Evolutionary conservation across 1,284 basidiomycete species (phyloP).

Genomic region (Ceratobasidium sp.): DNA sequence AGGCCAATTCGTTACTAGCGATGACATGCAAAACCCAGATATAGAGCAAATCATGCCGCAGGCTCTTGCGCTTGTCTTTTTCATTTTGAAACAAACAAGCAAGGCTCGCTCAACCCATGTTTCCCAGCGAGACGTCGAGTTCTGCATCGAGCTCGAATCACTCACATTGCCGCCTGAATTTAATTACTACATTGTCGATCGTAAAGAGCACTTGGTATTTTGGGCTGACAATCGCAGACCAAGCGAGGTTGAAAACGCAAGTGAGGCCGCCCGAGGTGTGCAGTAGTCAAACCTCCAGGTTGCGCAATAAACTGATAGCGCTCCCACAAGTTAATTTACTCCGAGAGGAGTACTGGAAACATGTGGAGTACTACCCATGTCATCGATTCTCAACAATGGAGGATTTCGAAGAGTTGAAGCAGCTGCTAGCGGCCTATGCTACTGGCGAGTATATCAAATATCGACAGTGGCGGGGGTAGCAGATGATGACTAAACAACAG

Average conservation of each 20-base stretch:
- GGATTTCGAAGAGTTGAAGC: conserved; percentile 21
- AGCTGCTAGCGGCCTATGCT: conserved; percentile 29
- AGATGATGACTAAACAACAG: neutral
- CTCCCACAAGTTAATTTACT: no score
- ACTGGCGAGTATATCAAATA: conserved; percentile 15
- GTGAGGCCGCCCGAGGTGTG: conserved; percentile 4
- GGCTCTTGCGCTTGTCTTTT: conserved; percentile 3
- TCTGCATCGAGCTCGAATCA: conserved; percentile 31
- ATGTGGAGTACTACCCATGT: conserved; percentile 38
- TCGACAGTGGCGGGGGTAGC: neutral
- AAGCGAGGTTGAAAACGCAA: conserved; percentile 5
- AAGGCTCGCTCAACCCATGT: neutral
- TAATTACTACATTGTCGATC: conserved; percentile 48
- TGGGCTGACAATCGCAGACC: conserved; percentile 35
- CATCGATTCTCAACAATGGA: neutral
- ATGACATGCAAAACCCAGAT: conserved; percentile 32
- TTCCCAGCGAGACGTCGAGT: conserved; percentile 16
- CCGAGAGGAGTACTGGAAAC: conserved; percentile 45
- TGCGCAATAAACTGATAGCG: no score
- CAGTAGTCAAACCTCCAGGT: neutral
- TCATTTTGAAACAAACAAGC: neutral
- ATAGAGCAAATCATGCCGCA: neutral
- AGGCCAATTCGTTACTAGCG: conserved; percentile 20
- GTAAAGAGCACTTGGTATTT: conserved; percentile 23
- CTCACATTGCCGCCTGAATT: conserved; percentile 22